phyloP scores from a whole-genome alignment of 192 early-diverging fungal genomes.

The Coemansia sp. region DNA sequence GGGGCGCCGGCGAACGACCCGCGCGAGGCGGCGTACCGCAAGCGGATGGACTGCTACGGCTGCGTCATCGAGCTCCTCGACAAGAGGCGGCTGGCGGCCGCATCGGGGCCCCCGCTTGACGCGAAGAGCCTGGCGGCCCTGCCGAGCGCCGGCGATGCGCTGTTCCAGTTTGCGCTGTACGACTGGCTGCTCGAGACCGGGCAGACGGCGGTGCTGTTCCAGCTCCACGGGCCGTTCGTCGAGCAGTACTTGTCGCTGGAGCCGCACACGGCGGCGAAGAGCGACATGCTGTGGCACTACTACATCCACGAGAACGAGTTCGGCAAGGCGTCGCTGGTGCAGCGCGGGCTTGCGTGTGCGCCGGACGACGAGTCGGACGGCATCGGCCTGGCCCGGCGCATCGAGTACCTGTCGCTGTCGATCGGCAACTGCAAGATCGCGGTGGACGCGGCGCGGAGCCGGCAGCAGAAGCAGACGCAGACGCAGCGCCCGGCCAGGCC shows the following conservation, averaged over 20 bases:
- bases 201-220: conserved; percentile 54
- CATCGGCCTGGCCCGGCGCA: conserved; percentile 42
- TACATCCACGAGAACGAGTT: conserved; percentile 63
- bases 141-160: conserved; percentile 54
- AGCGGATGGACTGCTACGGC: conserved; percentile 47
- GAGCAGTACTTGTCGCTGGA: conserved; percentile 56
- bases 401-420: conserved; percentile 67
- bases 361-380: conserved; percentile 14
- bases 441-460: conserved; percentile 34
- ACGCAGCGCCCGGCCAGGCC: neutral
- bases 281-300: conserved; percentile 68
- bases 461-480: neutral
- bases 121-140: conserved; percentile 31
- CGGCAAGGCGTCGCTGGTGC: conserved; percentile 61
- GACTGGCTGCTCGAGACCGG: conserved; percentile 62
- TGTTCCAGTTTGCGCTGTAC: conserved; percentile 69
- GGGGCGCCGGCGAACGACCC: conserved; percentile 56
- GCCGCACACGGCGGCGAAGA: conserved; percentile 53
- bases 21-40: conserved; percentile 44
- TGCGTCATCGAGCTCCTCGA: conserved; percentile 44
- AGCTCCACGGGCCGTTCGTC: conserved; percentile 50
- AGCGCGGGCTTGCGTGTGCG: conserved; percentile 48
- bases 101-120: neutral
- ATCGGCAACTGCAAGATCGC: conserved; percentile 67
- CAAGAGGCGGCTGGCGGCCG: conserved; percentile 4